A percentile compares a stretch with the other conserved stretches of the same genome.
phyloP scores from a whole-genome alignment of 2,329 filamentous ascomycete genomes.

The Lachnellula cervina region DNA sequence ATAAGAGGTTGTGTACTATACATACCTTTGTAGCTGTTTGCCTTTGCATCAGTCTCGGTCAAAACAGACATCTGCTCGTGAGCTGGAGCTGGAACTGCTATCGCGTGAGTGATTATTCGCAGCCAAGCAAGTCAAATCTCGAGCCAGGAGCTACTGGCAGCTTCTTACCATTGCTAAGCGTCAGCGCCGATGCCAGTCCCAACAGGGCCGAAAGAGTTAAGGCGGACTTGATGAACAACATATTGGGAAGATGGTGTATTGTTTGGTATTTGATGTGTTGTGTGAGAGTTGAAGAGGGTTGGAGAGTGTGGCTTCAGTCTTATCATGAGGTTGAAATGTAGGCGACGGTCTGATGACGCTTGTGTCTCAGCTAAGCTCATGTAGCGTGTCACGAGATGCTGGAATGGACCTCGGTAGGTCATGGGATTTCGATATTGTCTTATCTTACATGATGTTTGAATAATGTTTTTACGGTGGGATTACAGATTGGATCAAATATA shows the following conservation, averaged over 20 bases:
- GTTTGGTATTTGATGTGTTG: constrained; percentile 4
- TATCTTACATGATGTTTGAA: too few relatives aligned
- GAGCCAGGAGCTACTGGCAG: not conserved
- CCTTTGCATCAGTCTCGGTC: not conserved
- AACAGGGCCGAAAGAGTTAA: constrained; percentile 13
- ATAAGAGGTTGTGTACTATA: not conserved
- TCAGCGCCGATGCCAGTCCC: constrained; percentile 7
- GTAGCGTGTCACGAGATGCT: not conserved
- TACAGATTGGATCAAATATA: too few relatives aligned
- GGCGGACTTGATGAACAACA: constrained; percentile 17
- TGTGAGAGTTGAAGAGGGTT: constrained; percentile 2
- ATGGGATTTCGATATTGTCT: too few relatives aligned
- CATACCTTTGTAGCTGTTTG: not conserved
- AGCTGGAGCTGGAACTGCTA: not conserved
- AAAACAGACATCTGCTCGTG: constrained; percentile 5
- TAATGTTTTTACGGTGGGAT: too few relatives aligned
- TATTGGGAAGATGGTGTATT: constrained; percentile 2
- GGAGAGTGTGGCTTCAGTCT: constrained; percentile 4
- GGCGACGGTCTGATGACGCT: constrained; percentile 7
- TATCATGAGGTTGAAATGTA: constrained; percentile 10
- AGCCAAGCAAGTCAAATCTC: not conserved
- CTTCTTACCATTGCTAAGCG: too few relatives aligned
- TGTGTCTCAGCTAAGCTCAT: constrained; percentile 5
- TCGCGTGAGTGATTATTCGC: constrained; percentile 7
- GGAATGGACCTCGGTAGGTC: too few relatives aligned